Percentiles rank a stretch among this genome's conserved stretches.
phyloP scores from a whole-genome alignment of 768 basidiomycete species.

The Baorangia bicolor region DNA sequence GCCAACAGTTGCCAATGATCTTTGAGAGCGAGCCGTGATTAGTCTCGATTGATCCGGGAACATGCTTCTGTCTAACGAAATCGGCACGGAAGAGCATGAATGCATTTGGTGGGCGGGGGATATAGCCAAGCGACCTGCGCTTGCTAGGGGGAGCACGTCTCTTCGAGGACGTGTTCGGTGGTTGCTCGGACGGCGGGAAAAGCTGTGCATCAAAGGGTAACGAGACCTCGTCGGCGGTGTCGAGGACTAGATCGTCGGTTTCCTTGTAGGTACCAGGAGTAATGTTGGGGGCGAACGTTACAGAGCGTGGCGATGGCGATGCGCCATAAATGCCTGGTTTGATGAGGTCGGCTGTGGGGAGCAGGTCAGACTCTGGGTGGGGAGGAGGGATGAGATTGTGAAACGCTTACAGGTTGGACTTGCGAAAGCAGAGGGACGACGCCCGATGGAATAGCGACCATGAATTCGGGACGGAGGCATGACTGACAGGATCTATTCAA shows the following conservation, averaged over 20 bases:
- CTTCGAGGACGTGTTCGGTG: slow-evolving; percentile 39
- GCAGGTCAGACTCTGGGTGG: neutral
- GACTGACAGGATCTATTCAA: slow-evolving; percentile 15
- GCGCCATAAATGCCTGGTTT: slow-evolving; percentile 56
- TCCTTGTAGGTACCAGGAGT: slow-evolving; percentile 53
- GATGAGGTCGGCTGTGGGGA: slow-evolving; percentile 35
- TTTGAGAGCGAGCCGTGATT: slow-evolving; percentile 50
- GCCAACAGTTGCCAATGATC: slow-evolving; percentile 61
- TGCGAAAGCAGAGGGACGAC: slow-evolving; percentile 42
- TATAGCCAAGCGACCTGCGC: slow-evolving; percentile 53
- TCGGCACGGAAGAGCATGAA: slow-evolving; percentile 40
- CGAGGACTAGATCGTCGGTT: slow-evolving; percentile 28
- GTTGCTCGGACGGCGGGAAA: slow-evolving; percentile 53
- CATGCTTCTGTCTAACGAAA: slow-evolving; percentile 44
- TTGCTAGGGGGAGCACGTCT: slow-evolving; percentile 59
- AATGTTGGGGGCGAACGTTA: slow-evolving; percentile 64
- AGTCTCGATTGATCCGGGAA: slow-evolving; percentile 50
- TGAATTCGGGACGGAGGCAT: slow-evolving; percentile 23
- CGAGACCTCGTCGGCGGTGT: slow-evolving; percentile 27
- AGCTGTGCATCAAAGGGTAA: slow-evolving; percentile 39
- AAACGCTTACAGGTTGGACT: slow-evolving; percentile 20
- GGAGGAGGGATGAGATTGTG: neutral
- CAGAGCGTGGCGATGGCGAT: slow-evolving; percentile 43
- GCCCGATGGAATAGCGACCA: slow-evolving; percentile 32
- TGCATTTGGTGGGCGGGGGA: slow-evolving; percentile 30